phyloP scores from a whole-genome alignment of 176 grass and related monocot genomes.

The Paspalum notatum region DNA sequence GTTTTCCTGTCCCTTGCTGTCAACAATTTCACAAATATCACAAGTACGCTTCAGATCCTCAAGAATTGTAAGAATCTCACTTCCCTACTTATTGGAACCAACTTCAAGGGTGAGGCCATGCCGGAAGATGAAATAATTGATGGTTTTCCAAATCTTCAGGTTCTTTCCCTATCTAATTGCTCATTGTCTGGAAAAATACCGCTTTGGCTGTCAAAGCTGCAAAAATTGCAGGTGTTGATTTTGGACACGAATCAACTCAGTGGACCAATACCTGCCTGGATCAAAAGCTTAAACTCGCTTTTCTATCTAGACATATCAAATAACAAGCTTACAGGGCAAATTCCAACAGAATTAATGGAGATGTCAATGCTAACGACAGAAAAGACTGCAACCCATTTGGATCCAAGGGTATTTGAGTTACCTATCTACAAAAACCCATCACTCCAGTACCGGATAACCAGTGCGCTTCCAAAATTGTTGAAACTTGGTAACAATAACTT shows the following conservation, averaged over 20 bases:
- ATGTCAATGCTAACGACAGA: constrained; percentile 43
- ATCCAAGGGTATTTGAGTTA: constrained; percentile 29
- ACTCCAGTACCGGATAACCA: constrained; percentile 22
- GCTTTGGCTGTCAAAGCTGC: constrained; percentile 34
- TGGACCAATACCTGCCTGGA: constrained; percentile 33
- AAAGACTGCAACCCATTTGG: background rate
- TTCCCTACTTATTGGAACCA: constrained; percentile 19
- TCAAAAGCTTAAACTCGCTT: constrained; percentile 29
- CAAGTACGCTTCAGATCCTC: constrained; percentile 36
- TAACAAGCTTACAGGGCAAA: constrained; percentile 43
- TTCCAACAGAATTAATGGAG: constrained; percentile 30
- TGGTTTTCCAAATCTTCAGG: constrained; percentile 44
- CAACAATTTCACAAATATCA: constrained; percentile 46
- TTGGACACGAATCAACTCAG: constrained; percentile 33
- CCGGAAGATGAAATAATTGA: constrained; percentile 28
- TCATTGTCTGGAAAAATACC: constrained; percentile 45
- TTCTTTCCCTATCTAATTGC: constrained; percentile 28
- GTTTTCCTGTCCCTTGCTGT: constrained; percentile 32
- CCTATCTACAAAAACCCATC: constrained; percentile 6
- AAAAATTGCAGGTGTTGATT: constrained; percentile 25
- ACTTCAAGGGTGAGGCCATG: constrained; percentile 43
- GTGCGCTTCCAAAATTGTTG: constrained; percentile 20
- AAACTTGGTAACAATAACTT: constrained; percentile 36
- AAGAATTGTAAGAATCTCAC: constrained; percentile 27
- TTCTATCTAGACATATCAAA: constrained; percentile 51